A percentile compares a stretch with the other conserved stretches of the same genome.
Evolutionary conservation across 2,329 filamentous ascomycete genomes (phyloP).

Genomic region (Alternaria consortialis): DNA sequence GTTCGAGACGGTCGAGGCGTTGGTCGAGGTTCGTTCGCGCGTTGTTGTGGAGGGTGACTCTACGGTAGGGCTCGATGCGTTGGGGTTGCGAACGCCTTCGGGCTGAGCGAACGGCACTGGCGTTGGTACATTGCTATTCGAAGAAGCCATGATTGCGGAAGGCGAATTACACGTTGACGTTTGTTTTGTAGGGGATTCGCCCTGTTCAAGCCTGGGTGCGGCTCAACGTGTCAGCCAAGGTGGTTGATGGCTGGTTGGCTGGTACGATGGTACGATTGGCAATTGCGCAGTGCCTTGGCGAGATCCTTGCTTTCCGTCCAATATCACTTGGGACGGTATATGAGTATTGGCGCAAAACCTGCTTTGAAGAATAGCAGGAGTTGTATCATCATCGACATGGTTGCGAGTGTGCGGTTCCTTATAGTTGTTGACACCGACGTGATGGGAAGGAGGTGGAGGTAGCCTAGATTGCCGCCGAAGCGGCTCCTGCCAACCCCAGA

Average conservation of each 20-base stretch:
- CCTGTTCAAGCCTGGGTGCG: constrained; percentile 6
- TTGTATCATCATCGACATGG: constrained; percentile 9
- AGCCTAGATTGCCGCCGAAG: constrained; percentile 14
- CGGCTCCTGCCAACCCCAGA: constrained; percentile 15
- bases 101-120: constrained; percentile 42
- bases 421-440: constrained; percentile 8
- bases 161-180: not conserved
- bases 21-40: constrained; percentile 41
- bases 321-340: constrained; percentile 8
- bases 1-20: constrained; percentile 42
- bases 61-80: constrained; percentile 19
- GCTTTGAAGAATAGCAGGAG: constrained; percentile 9
- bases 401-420: constrained; percentile 7
- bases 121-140: constrained; percentile 31
- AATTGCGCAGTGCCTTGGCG: constrained; percentile 25
- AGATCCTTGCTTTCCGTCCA: constrained; percentile 21
- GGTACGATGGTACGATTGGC: constrained; percentile 13
- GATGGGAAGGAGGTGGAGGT: not conserved
- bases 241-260: constrained; percentile 5
- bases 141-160: constrained; percentile 31
- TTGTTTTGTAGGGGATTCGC: constrained; percentile 13
- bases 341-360: constrained; percentile 9
- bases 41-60: constrained; percentile 24
- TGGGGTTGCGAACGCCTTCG: constrained; percentile 22
- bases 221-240: constrained; percentile 23